A percentile compares a stretch with the other conserved stretches of the same genome.
phyloP scores from a whole-genome alignment of 139 green algal genomes.

The Coelastrella sp. region DNA sequence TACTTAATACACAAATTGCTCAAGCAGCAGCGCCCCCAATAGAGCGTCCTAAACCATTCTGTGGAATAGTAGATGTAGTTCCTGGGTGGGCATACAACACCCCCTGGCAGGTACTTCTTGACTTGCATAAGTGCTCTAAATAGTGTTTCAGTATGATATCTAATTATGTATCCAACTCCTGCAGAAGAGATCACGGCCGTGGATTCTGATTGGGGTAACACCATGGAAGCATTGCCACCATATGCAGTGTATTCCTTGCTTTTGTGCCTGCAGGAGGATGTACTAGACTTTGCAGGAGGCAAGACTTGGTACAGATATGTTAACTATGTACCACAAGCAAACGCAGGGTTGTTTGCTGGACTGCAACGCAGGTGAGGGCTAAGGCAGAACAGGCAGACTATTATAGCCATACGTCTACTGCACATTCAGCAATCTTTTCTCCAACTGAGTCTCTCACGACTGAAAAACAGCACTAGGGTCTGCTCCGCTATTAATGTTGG shows the following conservation, averaged over 20 bases:
- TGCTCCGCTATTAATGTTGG: no score
- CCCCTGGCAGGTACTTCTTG: conserved; percentile 31
- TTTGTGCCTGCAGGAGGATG: conserved; percentile 36
- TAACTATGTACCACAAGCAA: conserved; percentile 31
- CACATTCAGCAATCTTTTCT: no score
- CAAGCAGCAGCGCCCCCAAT: not conserved
- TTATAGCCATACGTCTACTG: no score
- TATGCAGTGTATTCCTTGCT: no score
- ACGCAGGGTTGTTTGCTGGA: not conserved
- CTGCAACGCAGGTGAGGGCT: not conserved
- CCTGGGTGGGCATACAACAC: conserved; percentile 36
- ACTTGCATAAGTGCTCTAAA: no score
- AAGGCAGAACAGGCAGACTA: no score
- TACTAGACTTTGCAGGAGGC: conserved; percentile 35
- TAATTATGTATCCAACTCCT: no score
- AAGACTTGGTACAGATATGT: conserved; percentile 46
- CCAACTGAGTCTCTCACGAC: no score
- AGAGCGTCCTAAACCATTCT: conserved; percentile 28
- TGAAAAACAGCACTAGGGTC: no score
- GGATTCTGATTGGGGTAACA: no score
- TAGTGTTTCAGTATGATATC: no score
- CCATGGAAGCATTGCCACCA: not conserved
- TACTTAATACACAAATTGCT: not conserved
- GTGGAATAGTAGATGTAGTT: conserved; percentile 23
- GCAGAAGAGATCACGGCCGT: no score